Evolutionary conservation across 208 protist genomes (phyloP), one percentile per base, ranked within the genome.

Genomic region (Crithidia expoeki): DNA sequence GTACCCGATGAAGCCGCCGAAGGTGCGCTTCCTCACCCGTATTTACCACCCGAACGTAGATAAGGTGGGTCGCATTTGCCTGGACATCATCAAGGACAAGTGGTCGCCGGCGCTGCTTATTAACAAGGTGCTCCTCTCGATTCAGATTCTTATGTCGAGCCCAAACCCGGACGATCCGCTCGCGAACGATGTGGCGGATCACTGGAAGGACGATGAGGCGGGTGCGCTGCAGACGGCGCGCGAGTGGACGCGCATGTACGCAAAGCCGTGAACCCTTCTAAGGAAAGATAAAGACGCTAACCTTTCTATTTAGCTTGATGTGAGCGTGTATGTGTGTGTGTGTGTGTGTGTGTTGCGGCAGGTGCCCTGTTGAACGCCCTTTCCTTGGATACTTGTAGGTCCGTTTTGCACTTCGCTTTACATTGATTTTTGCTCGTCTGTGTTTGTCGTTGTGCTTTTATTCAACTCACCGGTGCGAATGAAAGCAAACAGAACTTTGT

Each of bases 31-130:
- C 74, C 80, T 99, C 49, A 99, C 98, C 4, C 93, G 97, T 70
- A 99, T 99, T 81, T 99, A 99, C 72, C 99, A 99, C 84, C 99
- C 99, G 14, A 99, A 99, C 84, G 97, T 99, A 34, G 99, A 99
- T 72, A 94, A 94, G 58, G 83, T 98, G 47, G 98, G 99, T 11
- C 85, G 86, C 56, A 99, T 99, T 66, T 99, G 99, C 88, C 89
- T 99, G 16, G 99, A 99, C 77, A 99, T 99, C 83, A 96, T 99
- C 51, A 98, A 99, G 75, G 99, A 99, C 72, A 98, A 99, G 82
- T 99, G 98, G 99, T 95, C 85, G 44, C 99, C 99, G 21, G 99
- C 99, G 63, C 99, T 99, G 76, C 98, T 99, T 74, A 98, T 99
- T 42, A 94, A 96, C 19, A 97, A 99, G 36, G 99, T 99, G 72